phyloP scores from a whole-genome alignment of 148 eudicot species.

The Amaranthus hypochondriacus region DNA sequence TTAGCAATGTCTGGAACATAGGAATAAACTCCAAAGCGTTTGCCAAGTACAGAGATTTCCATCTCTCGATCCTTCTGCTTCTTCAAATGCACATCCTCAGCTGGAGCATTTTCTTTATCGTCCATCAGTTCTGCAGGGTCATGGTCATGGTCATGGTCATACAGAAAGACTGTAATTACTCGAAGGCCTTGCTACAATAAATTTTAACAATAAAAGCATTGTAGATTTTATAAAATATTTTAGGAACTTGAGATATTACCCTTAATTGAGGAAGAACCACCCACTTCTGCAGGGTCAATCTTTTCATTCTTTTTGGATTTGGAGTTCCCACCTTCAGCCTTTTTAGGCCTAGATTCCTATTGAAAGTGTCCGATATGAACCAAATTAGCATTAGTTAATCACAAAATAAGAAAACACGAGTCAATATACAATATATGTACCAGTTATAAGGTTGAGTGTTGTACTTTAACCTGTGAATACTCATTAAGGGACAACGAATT shows the following conservation, averaged over 20 bases:
- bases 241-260: background rate
- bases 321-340: background rate
- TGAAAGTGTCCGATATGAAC: background rate
- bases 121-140: background rate
- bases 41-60: slow-evolving; percentile 5
- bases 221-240: no score
- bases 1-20: slow-evolving; percentile 27
- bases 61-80: slow-evolving; percentile 8
- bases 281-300: background rate
- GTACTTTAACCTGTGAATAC: slow-evolving; percentile 7
- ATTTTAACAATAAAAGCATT: no score
- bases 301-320: background rate
- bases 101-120: background rate
- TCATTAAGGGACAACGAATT: slow-evolving; percentile 10
- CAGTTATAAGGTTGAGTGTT: background rate
- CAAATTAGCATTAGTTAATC: background rate
- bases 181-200: no score
- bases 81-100: slow-evolving; percentile 3
- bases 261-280: background rate
- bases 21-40: slow-evolving; percentile 31
- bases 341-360: slow-evolving; percentile 2
- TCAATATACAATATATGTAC: background rate
- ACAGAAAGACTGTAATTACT: no score
- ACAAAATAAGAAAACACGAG: background rate
- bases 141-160: no score